Percentiles rank a stretch among this genome's conserved stretches.
These are phyloP conservation scores for Lasiodiplodia sp. DNA, from an alignment of 2,329 filamentous ascomycete species.

Conservation along the genomic window DNA sequence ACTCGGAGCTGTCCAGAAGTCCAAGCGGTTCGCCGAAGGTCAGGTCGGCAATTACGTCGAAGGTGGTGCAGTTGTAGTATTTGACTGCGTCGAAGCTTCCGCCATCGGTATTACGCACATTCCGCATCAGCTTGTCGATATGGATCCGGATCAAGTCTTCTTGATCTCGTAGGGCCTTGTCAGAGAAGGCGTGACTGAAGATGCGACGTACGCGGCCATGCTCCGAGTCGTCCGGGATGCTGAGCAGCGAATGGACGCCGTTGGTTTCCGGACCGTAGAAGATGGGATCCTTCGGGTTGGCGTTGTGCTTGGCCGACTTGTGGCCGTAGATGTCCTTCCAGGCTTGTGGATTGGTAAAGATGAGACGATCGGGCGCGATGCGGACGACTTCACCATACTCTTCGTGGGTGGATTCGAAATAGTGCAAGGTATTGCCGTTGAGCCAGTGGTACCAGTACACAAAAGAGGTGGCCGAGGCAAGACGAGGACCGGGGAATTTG, in stretches of 20 bases:
- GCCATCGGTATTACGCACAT: background rate
- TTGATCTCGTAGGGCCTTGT: conserved; percentile 41
- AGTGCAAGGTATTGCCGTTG: background rate
- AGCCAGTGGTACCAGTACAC: background rate
- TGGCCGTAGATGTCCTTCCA: conserved; percentile 33
- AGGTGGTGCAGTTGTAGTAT: conserved; percentile 36
- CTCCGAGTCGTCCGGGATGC: conserved; percentile 25
- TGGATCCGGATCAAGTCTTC: conserved; percentile 42
- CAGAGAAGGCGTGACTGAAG: conserved; percentile 41
- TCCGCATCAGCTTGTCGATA: conserved; percentile 39
- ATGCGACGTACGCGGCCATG: conserved; percentile 33
- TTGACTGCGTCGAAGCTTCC: conserved; percentile 12
- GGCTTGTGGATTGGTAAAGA: conserved; percentile 22
- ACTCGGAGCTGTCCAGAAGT: conserved; percentile 40
- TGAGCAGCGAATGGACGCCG: conserved; percentile 45
- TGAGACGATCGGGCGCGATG: conserved; percentile 23
- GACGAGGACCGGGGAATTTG: background rate
- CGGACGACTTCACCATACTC: conserved; percentile 26
- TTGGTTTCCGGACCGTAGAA: conserved; percentile 36
- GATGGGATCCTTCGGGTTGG: conserved; percentile 31
- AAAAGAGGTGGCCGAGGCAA: background rate
- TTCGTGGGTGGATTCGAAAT: conserved; percentile 8
- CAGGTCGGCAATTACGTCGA: conserved; percentile 44
- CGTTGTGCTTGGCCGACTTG: background rate
- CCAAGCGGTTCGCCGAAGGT: conserved; percentile 43